Conservation (phyloP, 2,329 filamentous ascomycete species). For the Ophiostoma ulmi region DNA sequence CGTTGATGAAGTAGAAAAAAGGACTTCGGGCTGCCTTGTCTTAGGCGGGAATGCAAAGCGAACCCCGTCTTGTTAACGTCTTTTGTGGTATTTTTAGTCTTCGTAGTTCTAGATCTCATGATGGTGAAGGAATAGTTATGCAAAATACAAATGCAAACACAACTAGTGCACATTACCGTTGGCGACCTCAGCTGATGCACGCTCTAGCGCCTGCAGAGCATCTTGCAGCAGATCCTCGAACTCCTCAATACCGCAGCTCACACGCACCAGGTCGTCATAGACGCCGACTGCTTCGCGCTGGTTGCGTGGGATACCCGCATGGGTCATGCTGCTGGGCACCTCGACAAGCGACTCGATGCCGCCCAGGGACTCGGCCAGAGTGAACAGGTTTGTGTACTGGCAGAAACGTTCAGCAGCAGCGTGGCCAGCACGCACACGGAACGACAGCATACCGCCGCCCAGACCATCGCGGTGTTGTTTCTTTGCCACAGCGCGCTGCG, state of each 20-base stretch:
- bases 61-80: background rate
- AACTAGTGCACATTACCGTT: background rate
- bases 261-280: constrained; percentile 85
- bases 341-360: constrained; percentile 90
- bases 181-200: constrained; percentile 47
- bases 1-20: background rate
- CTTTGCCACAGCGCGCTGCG: constrained; percentile 74
- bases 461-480: constrained; percentile 92
- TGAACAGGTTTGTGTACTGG: constrained; percentile 82
- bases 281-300: constrained; percentile 90
- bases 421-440: constrained; percentile 84
- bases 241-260: constrained; percentile 95
- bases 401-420: constrained; percentile 88
- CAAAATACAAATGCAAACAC: background rate
- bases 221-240: constrained; percentile 76
- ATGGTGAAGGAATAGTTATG: background rate
- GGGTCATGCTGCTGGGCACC: constrained; percentile 92
- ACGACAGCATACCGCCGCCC: constrained; percentile 96
- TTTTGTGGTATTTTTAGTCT: background rate
- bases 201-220: constrained; percentile 70
- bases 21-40: background rate
- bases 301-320: constrained; percentile 86
- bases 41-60: background rate
- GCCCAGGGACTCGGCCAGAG: constrained; percentile 80
- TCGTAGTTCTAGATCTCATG: background rate